phyloP scores from a whole-genome alignment of 2,329 filamentous ascomycete species.

The Aspergillus sp. region DNA sequence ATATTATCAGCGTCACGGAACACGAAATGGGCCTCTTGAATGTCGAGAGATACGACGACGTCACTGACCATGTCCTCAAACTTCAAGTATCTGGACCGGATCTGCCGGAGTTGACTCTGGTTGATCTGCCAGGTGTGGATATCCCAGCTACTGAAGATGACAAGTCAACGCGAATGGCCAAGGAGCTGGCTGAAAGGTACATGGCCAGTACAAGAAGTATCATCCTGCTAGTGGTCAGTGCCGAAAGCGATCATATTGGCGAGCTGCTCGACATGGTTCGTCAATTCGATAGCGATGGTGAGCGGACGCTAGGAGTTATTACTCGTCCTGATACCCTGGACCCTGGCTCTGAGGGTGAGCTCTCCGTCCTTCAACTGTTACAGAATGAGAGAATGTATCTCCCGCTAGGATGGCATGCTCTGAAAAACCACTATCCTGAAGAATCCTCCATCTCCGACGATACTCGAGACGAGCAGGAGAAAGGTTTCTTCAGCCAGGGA shows the following conservation, averaged over 20 bases:
- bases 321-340: slow-evolving; percentile 48
- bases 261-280: slow-evolving; percentile 53
- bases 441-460: slow-evolving; percentile 24
- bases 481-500: slow-evolving; percentile 32
- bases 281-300: slow-evolving; percentile 29
- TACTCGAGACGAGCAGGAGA: slow-evolving; percentile 33
- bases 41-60: slow-evolving; percentile 16
- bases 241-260: slow-evolving; percentile 58
- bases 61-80: slow-evolving; percentile 53
- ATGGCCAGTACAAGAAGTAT: slow-evolving; percentile 60
- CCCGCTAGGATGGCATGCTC: slow-evolving; percentile 51
- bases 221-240: slow-evolving; percentile 56
- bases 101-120: slow-evolving; percentile 60
- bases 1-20: slow-evolving; percentile 55
- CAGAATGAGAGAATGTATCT: slow-evolving; percentile 44
- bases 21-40: slow-evolving; percentile 50
- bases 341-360: slow-evolving; percentile 37
- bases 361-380: slow-evolving; percentile 36
- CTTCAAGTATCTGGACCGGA: slow-evolving; percentile 61
- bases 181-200: slow-evolving; percentile 52
- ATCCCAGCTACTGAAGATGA: slow-evolving; percentile 53
- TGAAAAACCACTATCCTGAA: slow-evolving; percentile 48
- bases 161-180: slow-evolving; percentile 51
- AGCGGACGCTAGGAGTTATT: slow-evolving; percentile 47
- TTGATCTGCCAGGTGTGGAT: slow-evolving; percentile 63